Conservation (phyloP, 2,329 filamentous ascomycete genomes). For the Fusarium nodosum region DNA sequence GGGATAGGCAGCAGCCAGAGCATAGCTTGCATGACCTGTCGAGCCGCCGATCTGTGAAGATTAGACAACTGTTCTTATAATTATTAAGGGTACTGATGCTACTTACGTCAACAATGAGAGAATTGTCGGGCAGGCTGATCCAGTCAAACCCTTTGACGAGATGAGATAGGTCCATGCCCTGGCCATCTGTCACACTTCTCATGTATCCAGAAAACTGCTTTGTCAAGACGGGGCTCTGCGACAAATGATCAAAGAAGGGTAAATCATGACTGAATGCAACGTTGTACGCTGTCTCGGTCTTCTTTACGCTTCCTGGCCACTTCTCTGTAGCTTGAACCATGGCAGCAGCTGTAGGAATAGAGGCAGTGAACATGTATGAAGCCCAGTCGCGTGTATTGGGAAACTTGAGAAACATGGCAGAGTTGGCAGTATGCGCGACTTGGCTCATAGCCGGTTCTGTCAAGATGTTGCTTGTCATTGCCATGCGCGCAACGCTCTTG, state of each 20-base stretch:
- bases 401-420: conserved; percentile 4
- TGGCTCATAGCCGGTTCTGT: background rate
- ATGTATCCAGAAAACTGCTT: conserved; percentile 20
- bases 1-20: background rate
- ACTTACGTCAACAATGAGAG: conserved; percentile 15
- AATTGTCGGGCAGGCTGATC: background rate
- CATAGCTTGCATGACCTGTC: conserved; percentile 8
- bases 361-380: conserved; percentile 12
- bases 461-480: conserved; percentile 11
- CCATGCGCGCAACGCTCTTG: conserved; percentile 19
- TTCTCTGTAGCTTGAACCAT: conserved; percentile 12
- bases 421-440: conserved; percentile 9
- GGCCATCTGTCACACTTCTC: conserved; percentile 4
- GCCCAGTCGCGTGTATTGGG: conserved; percentile 17
- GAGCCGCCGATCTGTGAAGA: conserved; percentile 8
- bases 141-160: conserved; percentile 11
- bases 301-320: conserved; percentile 7
- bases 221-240: background rate
- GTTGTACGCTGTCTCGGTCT: conserved; percentile 18
- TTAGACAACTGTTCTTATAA: background rate
- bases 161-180: conserved; percentile 11
- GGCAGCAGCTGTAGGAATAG: conserved; percentile 7
- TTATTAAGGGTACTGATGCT: no score
- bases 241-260: conserved; percentile 17
- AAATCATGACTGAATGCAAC: conserved; percentile 9